Evolutionary conservation across 2,329 filamentous ascomycete genomes (phyloP).

Genomic region (Scleromitrula shiraiana): DNA sequence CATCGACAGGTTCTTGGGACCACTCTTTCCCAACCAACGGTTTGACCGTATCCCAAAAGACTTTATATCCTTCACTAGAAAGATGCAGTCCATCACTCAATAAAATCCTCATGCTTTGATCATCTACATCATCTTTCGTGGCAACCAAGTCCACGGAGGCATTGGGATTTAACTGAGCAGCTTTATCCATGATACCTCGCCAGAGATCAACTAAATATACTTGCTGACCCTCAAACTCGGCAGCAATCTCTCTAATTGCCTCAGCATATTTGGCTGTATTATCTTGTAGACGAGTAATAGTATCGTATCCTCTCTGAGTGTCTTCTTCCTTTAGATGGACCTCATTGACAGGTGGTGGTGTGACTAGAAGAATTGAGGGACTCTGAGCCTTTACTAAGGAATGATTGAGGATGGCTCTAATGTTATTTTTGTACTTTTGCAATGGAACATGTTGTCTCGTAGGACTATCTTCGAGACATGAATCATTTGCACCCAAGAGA

Average conservation of each 20-base stretch:
- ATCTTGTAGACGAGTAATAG: slow-evolving; percentile 49
- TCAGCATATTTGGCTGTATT: slow-evolving; percentile 56
- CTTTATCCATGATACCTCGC: slow-evolving; percentile 66
- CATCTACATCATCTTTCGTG: slow-evolving; percentile 16
- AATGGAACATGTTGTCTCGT: slow-evolving; percentile 71
- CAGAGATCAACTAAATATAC: slow-evolving; percentile 72
- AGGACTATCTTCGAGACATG: slow-evolving; percentile 49
- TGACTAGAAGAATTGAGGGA: slow-evolving; percentile 67
- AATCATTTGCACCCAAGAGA: slow-evolving; percentile 88
- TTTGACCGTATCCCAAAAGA: slow-evolving; percentile 22
- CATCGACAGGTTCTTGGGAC: slow-evolving; percentile 15
- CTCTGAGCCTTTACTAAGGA: slow-evolving; percentile 60
- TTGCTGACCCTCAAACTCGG: slow-evolving; percentile 20
- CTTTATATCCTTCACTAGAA: slow-evolving; percentile 25
- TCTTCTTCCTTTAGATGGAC: slow-evolving; percentile 30
- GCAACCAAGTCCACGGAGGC: slow-evolving; percentile 15
- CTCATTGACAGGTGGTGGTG: slow-evolving; percentile 72
- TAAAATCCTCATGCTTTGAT: slow-evolving; percentile 14
- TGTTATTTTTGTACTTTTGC: slow-evolving; percentile 64
- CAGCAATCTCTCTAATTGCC: slow-evolving; percentile 45
- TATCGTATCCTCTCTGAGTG: slow-evolving; percentile 22
- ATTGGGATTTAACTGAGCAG: slow-evolving; percentile 42
- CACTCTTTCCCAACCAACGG: slow-evolving; percentile 20
- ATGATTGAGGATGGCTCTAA: slow-evolving; percentile 65
- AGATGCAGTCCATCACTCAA: slow-evolving; percentile 28